Evolutionary conservation across 768 basidiomycete species (phyloP).

Genomic region (Boletus rubropictus): DNA sequence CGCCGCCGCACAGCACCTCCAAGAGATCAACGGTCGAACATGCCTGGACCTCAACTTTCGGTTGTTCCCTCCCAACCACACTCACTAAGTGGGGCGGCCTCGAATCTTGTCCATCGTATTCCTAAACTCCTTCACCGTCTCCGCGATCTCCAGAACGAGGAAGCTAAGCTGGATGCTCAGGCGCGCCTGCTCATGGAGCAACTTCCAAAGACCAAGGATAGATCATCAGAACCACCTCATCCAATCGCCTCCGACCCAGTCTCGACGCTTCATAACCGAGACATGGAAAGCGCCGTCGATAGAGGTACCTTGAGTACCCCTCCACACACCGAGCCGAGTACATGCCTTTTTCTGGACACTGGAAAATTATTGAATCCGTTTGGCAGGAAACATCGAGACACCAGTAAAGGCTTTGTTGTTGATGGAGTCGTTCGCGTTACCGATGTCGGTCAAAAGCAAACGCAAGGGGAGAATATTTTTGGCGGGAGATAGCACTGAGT

Average conservation of each 20-base stretch:
- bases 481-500: conserved; percentile 10
- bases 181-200: conserved; percentile 11
- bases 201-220: background rate
- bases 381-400: conserved; percentile 16
- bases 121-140: conserved; percentile 18
- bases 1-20: background rate
- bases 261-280: background rate
- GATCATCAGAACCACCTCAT: background rate
- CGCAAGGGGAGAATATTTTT: conserved; percentile 22
- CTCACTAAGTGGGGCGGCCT: conserved; percentile 11
- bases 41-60: conserved; percentile 6
- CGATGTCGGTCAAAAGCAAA: conserved; percentile 21
- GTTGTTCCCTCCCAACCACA: background rate
- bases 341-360: background rate
- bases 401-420: conserved; percentile 17
- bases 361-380: background rate
- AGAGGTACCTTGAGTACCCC: conserved; percentile 2
- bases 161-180: conserved; percentile 15
- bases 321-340: conserved; percentile 10
- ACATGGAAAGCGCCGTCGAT: background rate
- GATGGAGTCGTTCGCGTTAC: conserved; percentile 16
- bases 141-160: conserved; percentile 20
- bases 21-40: background rate
- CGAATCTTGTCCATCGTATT: conserved; percentile 11
- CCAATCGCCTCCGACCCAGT: background rate